phyloP scores from a whole-genome alignment of 2,329 filamentous ascomycete species.

The Aspergillus texensis region DNA sequence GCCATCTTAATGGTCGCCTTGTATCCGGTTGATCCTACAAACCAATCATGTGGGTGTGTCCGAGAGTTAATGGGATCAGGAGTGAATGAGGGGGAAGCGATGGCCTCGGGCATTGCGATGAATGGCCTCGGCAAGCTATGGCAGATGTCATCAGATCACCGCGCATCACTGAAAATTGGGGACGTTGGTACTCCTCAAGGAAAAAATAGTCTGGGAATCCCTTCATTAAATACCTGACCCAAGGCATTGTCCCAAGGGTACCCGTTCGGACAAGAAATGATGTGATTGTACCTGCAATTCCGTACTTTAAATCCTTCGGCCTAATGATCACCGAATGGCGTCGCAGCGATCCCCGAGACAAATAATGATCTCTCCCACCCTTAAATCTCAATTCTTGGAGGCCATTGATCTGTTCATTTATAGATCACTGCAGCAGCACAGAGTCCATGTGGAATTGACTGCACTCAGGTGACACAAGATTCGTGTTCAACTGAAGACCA shows the following conservation, averaged over 20 bases:
- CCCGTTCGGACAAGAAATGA: background rate
- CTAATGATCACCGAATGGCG: slow-evolving; percentile 8
- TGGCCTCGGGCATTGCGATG: background rate
- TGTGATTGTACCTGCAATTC: background rate
- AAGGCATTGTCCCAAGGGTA: background rate
- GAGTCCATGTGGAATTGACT: background rate
- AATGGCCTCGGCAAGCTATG: background rate
- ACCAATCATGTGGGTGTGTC: too few species aligned
- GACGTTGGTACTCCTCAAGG: background rate
- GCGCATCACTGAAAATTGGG: background rate
- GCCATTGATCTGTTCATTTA: background rate
- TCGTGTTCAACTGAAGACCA: background rate
- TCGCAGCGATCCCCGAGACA: background rate
- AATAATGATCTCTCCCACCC: background rate
- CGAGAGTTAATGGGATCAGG: background rate
- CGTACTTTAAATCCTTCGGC: background rate
- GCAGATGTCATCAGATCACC: background rate
- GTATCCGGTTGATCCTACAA: background rate
- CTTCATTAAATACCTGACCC: background rate
- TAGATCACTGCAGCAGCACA: background rate
- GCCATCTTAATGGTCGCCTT: background rate
- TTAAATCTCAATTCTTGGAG: background rate
- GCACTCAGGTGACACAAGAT: background rate
- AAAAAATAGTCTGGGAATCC: too few species aligned
- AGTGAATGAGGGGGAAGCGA: background rate